Evolutionary conservation across 2,329 filamentous ascomycete species (phyloP).

Genomic region (Arthrobotrys conoides): DNA sequence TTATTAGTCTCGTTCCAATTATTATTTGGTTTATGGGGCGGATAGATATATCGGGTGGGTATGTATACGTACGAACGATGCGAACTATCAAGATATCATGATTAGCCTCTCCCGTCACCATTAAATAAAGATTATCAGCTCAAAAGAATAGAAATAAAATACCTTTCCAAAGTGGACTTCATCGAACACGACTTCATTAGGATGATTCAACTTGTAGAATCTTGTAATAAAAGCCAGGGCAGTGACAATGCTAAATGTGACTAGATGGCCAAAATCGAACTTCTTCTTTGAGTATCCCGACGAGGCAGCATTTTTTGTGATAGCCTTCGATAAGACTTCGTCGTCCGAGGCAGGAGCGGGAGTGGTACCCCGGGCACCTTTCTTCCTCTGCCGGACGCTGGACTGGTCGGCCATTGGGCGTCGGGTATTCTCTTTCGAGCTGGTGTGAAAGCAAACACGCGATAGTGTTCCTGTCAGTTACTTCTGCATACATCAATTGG

Average conservation of each 20-base stretch:
- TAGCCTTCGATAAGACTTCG: constrained; percentile 44
- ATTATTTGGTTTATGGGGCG: too few species aligned
- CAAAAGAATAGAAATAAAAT: constrained; percentile 62
- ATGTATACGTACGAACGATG: constrained; percentile 71
- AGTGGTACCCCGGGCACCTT: constrained; percentile 58
- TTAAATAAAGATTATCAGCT: not conserved
- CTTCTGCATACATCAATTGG: not conserved
- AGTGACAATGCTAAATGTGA: constrained; percentile 83
- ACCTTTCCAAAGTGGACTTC: constrained; percentile 99
- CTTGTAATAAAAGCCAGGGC: constrained; percentile 87
- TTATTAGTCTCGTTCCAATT: too few species aligned
- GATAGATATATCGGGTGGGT: not conserved
- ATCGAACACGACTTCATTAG: constrained; percentile 97
- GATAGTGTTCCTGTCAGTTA: not conserved
- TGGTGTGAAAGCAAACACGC: constrained; percentile 21
- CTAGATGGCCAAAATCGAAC: constrained; percentile 82
- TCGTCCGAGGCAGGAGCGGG: constrained; percentile 61
- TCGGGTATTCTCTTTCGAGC: constrained; percentile 22
- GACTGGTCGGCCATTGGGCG: constrained; percentile 62
- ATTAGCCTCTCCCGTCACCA: constrained; percentile 28
- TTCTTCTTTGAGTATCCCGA: constrained; percentile 26
- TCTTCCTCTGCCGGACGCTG: constrained; percentile 63
- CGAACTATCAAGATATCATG: constrained; percentile 71
- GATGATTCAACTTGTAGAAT: constrained; percentile 96
- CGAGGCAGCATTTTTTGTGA: constrained; percentile 37